Percentiles rank a stretch among this genome's conserved stretches.
phyloP scores from a whole-genome alignment of 306 rosid species.

The Prunus dulcis region DNA sequence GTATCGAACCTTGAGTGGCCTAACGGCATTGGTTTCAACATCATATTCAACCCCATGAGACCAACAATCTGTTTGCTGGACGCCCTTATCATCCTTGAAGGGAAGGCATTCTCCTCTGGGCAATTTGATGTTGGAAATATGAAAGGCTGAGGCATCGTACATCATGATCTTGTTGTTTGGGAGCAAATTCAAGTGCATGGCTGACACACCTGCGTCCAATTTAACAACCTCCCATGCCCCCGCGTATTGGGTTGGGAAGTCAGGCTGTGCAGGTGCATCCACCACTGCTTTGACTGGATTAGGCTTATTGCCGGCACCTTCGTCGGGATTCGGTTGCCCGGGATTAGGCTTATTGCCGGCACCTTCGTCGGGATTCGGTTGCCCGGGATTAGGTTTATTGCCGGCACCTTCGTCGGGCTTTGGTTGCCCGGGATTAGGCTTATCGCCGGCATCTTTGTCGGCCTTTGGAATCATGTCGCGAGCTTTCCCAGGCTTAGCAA shows the following conservation, averaged over 20 bases:
- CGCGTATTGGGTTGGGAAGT: conserved; percentile 2
- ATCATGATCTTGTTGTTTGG: conserved; percentile 59
- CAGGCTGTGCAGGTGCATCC: conserved; percentile 1
- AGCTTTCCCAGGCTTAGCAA: too few relatives aligned
- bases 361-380: too few relatives aligned
- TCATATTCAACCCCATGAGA: conserved; percentile 69
- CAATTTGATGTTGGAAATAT: conserved; percentile 42
- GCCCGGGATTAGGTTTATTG: not conserved
- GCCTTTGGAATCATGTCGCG: too few relatives aligned
- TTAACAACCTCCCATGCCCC: conserved; percentile 53
- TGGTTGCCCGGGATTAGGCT: too few relatives aligned
- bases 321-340: too few relatives aligned
- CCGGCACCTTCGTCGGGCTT: too few relatives aligned
- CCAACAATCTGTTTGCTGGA: conserved; percentile 42
- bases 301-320: too few relatives aligned
- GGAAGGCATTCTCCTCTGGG: conserved; percentile 49
- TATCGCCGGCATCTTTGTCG: too few relatives aligned
- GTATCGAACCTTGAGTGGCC: conserved; percentile 62
- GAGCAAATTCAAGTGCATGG: conserved; percentile 72
- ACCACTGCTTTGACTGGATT: not conserved
- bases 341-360: too few relatives aligned
- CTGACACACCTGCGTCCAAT: conserved; percentile 51
- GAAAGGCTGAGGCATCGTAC: conserved; percentile 54
- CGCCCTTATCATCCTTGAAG: conserved; percentile 5
- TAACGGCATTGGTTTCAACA: conserved; percentile 35